Percentiles rank a stretch among this genome's conserved stretches.
These are phyloP conservation scores for Aphanomyces astaci DNA, from an alignment of 352 stramenopile species.

Conservation along the genomic window DNA sequence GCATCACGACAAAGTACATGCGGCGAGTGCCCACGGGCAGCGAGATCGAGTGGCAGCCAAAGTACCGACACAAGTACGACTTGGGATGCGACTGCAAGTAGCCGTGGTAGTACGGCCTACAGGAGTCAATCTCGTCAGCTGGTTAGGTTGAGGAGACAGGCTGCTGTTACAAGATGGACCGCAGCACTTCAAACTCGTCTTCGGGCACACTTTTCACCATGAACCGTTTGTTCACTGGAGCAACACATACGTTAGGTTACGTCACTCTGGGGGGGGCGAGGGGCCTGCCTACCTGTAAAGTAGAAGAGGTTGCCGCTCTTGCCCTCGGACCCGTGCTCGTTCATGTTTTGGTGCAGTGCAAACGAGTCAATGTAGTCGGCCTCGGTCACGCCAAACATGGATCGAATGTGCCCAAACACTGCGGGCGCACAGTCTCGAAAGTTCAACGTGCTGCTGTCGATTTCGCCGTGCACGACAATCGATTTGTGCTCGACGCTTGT, in stretches of 20 bases:
- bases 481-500: slow-evolving; percentile 57
- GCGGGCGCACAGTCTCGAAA: slow-evolving; percentile 72
- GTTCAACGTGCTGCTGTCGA: slow-evolving; percentile 43
- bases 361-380: slow-evolving; percentile 72
- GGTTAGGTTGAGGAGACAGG: background rate
- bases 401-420: slow-evolving; percentile 68
- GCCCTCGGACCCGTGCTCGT: slow-evolving; percentile 69
- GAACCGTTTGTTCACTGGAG: slow-evolving; percentile 72
- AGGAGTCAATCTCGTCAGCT: background rate
- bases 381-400: slow-evolving; percentile 63
- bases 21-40: slow-evolving; percentile 66
- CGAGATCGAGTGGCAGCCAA: slow-evolving; percentile 78
- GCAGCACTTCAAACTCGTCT: slow-evolving; percentile 73
- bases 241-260: no score
- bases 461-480: slow-evolving; percentile 58
- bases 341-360: slow-evolving; percentile 55
- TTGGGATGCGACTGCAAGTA: slow-evolving; percentile 68
- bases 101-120: slow-evolving; percentile 65
- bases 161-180: slow-evolving; percentile 55
- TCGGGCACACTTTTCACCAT: slow-evolving; percentile 85
- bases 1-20: slow-evolving; percentile 68
- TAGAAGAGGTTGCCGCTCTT: slow-evolving; percentile 86
- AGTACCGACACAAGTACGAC: slow-evolving; percentile 72
- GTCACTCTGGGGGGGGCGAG: no score
- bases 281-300: slow-evolving; percentile 73